Evolutionary conservation across 1,139 yeast species (phyloP).

Genomic region (Pichia kudriavzevii): DNA sequence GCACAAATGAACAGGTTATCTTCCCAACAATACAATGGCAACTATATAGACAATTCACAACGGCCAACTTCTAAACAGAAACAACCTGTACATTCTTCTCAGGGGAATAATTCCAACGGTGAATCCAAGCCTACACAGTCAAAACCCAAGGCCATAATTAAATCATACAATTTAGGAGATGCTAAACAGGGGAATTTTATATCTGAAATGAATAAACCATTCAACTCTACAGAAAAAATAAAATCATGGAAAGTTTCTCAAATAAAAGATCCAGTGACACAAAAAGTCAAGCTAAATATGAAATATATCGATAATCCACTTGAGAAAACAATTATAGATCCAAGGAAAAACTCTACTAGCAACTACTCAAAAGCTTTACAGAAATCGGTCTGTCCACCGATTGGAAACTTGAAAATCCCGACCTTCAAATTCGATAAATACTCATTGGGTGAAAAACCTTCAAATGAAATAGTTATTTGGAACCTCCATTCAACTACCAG

Average conservation of each 20-base stretch:
- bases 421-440: slow-evolving; percentile 55
- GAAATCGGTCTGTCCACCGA: slow-evolving; percentile 19
- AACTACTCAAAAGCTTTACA: slow-evolving; percentile 14
- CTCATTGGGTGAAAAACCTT: slow-evolving; percentile 73
- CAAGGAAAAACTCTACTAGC: slow-evolving; percentile 25
- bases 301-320: too few species aligned
- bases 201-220: slow-evolving; percentile 2
- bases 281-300: too few species aligned
- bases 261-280: slow-evolving; percentile 1
- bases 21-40: too few species aligned
- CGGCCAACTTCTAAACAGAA: too few species aligned
- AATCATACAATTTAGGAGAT: slow-evolving; percentile 4
- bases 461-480: slow-evolving; percentile 62
- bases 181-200: slow-evolving; percentile 7
- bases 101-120: too few species aligned
- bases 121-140: too few species aligned
- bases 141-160: too few species aligned
- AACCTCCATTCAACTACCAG: slow-evolving; percentile 48
- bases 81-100: too few species aligned
- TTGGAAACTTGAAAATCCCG: slow-evolving; percentile 40
- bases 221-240: slow-evolving; percentile 29
- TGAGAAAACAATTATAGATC: slow-evolving; percentile 29
- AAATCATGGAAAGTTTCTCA: slow-evolving; percentile 9
- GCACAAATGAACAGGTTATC: too few species aligned
- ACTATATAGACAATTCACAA: too few species aligned